A percentile compares a stretch with the other conserved stretches of the same genome.
Evolutionary conservation across 2,329 filamentous ascomycete species (phyloP).

Genomic region (Epichloe gansuensis): DNA sequence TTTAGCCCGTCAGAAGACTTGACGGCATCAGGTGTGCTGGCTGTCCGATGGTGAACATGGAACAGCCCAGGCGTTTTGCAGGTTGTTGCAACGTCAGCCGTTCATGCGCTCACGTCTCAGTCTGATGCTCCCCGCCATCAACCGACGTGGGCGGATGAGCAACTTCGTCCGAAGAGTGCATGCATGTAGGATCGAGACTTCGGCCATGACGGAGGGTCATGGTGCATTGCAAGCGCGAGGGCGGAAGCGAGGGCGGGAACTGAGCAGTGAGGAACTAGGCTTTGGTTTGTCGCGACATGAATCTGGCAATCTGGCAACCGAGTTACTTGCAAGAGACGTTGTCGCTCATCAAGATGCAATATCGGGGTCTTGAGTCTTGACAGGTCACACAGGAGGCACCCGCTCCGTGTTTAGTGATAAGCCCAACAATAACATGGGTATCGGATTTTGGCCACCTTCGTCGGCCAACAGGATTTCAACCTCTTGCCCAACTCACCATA

Average conservation of each 20-base stretch:
- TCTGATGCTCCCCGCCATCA: background rate
- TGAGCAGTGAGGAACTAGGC: too few relatives aligned
- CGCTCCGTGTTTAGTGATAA: too few relatives aligned
- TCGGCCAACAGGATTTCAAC: background rate
- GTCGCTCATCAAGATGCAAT: too few relatives aligned
- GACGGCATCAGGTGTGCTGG: background rate
- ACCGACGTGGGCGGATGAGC: background rate
- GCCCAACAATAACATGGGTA: too few relatives aligned
- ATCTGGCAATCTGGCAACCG: too few relatives aligned
- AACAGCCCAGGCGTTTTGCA: background rate
- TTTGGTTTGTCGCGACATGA: too few relatives aligned
- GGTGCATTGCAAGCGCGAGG: background rate
- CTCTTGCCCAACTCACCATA: background rate
- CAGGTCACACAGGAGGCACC: too few relatives aligned
- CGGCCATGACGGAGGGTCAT: background rate
- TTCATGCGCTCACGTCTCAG: background rate
- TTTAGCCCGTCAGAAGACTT: background rate
- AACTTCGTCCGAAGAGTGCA: background rate
- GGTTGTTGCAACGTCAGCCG: background rate
- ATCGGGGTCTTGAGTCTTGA: too few relatives aligned
- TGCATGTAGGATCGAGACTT: background rate
- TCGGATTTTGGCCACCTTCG: background rate
- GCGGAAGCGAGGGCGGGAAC: too few relatives aligned
- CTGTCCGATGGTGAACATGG: background rate
- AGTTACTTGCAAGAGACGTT: too few relatives aligned